These are phyloP conservation scores for Cornus controversa DNA, from an alignment of 148 eudicot species.

Conservation along the genomic window DNA sequence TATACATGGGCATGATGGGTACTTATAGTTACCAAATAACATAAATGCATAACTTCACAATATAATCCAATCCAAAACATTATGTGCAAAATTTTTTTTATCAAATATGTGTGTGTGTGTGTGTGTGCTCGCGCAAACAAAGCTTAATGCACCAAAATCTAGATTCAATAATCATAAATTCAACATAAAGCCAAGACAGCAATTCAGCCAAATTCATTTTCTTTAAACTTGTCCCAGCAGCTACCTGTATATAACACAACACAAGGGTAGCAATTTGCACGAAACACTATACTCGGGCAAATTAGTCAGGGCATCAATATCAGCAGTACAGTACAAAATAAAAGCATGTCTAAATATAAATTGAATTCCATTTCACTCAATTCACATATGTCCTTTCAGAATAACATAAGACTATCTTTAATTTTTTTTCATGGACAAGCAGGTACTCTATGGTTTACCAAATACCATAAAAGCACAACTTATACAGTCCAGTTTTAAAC, in stretches of 20 bases:
- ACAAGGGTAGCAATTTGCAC: background rate
- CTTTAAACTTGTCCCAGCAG: too few species aligned
- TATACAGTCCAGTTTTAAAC: too few species aligned
- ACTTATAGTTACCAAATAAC: too few species aligned
- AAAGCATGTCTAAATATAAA: background rate
- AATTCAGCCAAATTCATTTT: too few species aligned
- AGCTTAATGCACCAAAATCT: background rate
- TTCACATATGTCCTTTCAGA: background rate
- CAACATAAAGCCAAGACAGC: too few species aligned
- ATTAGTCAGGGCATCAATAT: background rate
- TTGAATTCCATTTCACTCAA: background rate
- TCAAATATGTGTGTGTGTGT: too few species aligned
- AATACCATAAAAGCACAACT: background rate
- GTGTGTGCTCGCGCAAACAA: background rate
- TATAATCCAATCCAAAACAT: background rate
- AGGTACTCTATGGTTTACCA: background rate
- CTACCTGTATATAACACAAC: too few species aligned
- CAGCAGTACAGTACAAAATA: background rate
- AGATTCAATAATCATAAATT: background rate
- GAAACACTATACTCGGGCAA: background rate
- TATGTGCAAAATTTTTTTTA: background rate
- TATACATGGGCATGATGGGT: too few species aligned
- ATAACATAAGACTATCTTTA: too few species aligned
- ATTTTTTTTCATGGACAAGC: background rate
- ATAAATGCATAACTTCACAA: background rate